Evolutionary conservation across 1,284 basidiomycete genomes (phyloP).

Genomic region (Hemileccinum hortonii): DNA sequence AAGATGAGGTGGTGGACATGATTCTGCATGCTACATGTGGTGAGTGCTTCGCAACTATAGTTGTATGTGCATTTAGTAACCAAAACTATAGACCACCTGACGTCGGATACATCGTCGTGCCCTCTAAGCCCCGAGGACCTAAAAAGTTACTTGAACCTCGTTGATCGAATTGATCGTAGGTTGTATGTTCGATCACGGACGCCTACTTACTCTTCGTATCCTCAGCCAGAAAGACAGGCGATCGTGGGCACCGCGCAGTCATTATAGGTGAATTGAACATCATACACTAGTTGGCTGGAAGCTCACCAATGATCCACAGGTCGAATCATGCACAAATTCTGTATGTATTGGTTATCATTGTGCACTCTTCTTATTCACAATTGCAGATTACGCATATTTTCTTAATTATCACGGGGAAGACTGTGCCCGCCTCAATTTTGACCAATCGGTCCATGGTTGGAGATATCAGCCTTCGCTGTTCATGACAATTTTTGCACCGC

Average conservation of each 20-base stretch:
- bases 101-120: conserved; percentile 29
- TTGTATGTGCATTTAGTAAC: neutral
- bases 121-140: conserved; percentile 24
- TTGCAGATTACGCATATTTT: conserved; percentile 41
- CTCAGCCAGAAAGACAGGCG: conserved; percentile 11
- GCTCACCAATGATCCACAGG: conserved; percentile 28
- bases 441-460: conserved; percentile 42
- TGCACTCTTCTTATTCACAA: neutral
- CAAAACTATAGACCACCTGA: conserved; percentile 28
- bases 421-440: conserved; percentile 47
- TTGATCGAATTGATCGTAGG: conserved; percentile 29
- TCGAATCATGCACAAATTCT: conserved; percentile 47
- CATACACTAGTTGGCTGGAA: neutral
- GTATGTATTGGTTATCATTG: conserved; percentile 28
- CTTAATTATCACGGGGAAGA: conserved; percentile 53
- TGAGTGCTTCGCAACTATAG: conserved; percentile 21
- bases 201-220: neutral
- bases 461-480: conserved; percentile 30
- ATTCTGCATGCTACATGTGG: conserved; percentile 50
- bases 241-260: conserved; percentile 25
- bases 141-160: conserved; percentile 18
- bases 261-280: conserved; percentile 38
- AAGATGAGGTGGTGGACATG: conserved; percentile 48
- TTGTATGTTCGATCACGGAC: neutral
- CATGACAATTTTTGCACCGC: conserved; percentile 35